Conservation (phyloP, 257 asterid genomes). For the Scutellaria barbata region DNA sequence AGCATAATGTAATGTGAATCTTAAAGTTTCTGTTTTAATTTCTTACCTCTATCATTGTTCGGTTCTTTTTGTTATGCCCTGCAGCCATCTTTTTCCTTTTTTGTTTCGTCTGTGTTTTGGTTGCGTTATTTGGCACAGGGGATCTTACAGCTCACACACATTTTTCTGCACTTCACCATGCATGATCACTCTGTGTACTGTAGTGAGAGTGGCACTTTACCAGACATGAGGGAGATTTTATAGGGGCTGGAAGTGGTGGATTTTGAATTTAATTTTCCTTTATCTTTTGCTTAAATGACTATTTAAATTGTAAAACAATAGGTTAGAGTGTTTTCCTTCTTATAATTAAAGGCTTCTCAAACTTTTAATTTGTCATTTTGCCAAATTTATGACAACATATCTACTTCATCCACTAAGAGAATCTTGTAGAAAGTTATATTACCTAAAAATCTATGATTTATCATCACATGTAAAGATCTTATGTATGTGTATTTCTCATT, state of each 20-base stretch:
- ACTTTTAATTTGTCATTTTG: slow-evolving; percentile 53
- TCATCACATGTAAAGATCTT: slow-evolving; percentile 46
- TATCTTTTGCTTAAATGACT: slow-evolving; percentile 34
- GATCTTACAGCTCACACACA: slow-evolving; percentile 21
- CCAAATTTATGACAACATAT: slow-evolving; percentile 59
- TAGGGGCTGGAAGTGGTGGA: slow-evolving; percentile 52
- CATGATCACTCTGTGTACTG: slow-evolving; percentile 40
- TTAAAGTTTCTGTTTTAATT: slow-evolving; percentile 34
- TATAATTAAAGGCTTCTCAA: slow-evolving; percentile 41
- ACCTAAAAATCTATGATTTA: slow-evolving; percentile 54
- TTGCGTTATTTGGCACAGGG: slow-evolving; percentile 41
- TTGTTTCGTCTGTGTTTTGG: slow-evolving; percentile 42
- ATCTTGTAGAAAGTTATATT: slow-evolving; percentile 51
- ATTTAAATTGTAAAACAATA: slow-evolving; percentile 30
- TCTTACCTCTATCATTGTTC: slow-evolving; percentile 67
- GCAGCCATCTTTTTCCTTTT: slow-evolving; percentile 56
- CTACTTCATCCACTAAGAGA: slow-evolving; percentile 50
- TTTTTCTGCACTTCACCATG: slow-evolving; percentile 40
- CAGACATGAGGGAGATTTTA: slow-evolving; percentile 49
- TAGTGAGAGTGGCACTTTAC: slow-evolving; percentile 37
- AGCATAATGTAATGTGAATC: slow-evolving; percentile 30
- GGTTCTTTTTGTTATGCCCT: slow-evolving; percentile 53
- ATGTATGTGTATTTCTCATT: slow-evolving; percentile 23
- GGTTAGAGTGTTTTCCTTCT: slow-evolving; percentile 37
- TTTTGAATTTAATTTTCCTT: slow-evolving; percentile 36